These are phyloP conservation scores for Phialophora chinensis DNA, from an alignment of 2,329 filamentous ascomycete species.

Conservation along the genomic window DNA sequence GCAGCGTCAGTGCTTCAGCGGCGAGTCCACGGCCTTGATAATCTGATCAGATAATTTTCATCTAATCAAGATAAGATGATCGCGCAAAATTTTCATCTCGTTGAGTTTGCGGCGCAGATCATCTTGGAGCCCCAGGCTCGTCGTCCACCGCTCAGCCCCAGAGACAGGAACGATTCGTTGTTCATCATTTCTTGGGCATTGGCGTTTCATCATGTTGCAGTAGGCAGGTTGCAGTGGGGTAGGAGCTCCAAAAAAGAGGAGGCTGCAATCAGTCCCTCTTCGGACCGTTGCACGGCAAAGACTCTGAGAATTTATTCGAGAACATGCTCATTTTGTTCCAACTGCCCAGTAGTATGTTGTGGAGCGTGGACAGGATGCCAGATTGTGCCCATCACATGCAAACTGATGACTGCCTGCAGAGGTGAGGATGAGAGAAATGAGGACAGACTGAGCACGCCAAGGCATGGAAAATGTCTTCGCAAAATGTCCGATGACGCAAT, in stretches of 20 bases:
- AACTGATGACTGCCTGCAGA: neutral
- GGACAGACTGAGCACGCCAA: neutral
- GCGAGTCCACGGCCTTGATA: neutral
- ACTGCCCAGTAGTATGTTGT: neutral
- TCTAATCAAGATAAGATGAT: constrained; percentile 25
- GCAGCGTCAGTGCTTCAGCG: neutral
- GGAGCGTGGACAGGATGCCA: neutral
- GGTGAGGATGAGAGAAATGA: neutral
- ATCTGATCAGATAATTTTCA: constrained; percentile 23
- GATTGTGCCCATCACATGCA: neutral
- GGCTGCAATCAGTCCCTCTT: neutral
- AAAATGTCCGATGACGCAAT: neutral
- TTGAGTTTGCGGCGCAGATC: constrained; percentile 6
- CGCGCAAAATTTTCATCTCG: neutral
- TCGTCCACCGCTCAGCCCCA: neutral
- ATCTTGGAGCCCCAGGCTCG: constrained; percentile 1
- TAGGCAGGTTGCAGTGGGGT: constrained; percentile 4
- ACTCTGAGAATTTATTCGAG: neutral
- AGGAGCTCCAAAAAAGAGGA: constrained; percentile 4
- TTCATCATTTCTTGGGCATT: neutral
- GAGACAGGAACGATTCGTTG: constrained; percentile 4
- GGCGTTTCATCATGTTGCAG: constrained; percentile 15
- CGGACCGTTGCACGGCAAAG: neutral
- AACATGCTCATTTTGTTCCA: neutral
- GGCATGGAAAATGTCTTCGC: neutral